phyloP scores from a whole-genome alignment of 2,329 filamentous ascomycete species.

The Hypoxylon sp. region DNA sequence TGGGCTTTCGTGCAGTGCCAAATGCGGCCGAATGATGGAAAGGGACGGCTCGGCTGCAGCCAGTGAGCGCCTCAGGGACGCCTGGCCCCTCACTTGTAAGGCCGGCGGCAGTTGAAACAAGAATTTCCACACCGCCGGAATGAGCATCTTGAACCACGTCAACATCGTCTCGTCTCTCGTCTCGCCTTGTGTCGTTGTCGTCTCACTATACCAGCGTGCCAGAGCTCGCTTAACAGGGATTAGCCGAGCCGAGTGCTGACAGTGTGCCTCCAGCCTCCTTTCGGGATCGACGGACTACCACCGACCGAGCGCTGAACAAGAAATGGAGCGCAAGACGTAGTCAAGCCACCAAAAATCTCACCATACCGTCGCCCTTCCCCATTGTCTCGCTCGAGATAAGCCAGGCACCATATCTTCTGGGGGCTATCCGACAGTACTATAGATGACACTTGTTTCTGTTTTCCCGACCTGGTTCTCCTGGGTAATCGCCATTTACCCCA shows the following conservation, averaged over 20 bases:
- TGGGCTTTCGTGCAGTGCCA: conserved; percentile 38
- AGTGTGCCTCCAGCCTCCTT: conserved; percentile 32
- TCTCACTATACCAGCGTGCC: conserved; percentile 17
- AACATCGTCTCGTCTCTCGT: conserved; percentile 27
- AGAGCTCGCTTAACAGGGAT: conserved; percentile 28
- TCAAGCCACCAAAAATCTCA: conserved; percentile 10
- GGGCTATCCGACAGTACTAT: conserved; percentile 1
- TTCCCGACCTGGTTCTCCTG: conserved; percentile 23
- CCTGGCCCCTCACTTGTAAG: conserved; percentile 33
- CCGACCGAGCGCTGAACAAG: conserved; percentile 16
- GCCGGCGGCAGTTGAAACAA: conserved; percentile 40
- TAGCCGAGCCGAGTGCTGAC: conserved; percentile 30
- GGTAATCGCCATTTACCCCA: conserved; percentile 33
- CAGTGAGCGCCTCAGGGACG: conserved; percentile 4
- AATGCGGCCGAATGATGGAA: conserved; percentile 37
- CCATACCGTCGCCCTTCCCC: conserved; percentile 1
- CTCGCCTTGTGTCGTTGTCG: too few species aligned
- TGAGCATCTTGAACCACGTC: conserved; percentile 36
- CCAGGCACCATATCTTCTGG: conserved; percentile 4
- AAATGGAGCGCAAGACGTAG: conserved; percentile 6
- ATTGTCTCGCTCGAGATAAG: conserved; percentile 2
- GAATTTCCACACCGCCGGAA: conserved; percentile 35
- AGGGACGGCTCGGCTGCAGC: conserved; percentile 33
- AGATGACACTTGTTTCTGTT: conserved; percentile 18
- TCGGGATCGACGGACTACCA: conserved; percentile 17